Base-by-base conservation (phyloP, 148 eudicot species). In the Chenopodium formosanum region DNA sequence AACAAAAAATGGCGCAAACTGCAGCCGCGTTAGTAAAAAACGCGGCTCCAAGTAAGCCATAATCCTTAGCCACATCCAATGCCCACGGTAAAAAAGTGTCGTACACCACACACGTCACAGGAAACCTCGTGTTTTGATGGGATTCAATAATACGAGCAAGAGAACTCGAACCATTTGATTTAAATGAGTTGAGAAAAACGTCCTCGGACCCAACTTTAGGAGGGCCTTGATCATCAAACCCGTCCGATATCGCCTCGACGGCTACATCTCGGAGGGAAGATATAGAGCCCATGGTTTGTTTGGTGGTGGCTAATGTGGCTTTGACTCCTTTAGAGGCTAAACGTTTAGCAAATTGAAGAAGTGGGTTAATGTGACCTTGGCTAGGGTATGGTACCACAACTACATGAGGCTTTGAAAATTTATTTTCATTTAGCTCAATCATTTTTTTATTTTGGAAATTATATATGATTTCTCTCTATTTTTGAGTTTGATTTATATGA, bases 321-420 rank as follows among this genome's bases (percentile, higher is more conserved):
- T 87, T 88, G n/a, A 89, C 70, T 10, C 91, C 93, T 74, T 86
- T 90, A 2, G 92, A 86, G 73, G 86, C 87, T 69, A 91, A 71
- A 76, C 92, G 91, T 75, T 93, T 93, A 2, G 93, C 90, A 60
- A 93, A 92, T 85, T 92, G 93, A 58, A 92, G 89, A 65, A 91
- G 89, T 9, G 93, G 96, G 84, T 88, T 93, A 1, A 93, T 90
- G 84, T 93, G 97, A 48, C 97, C 94, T 88, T 91, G 97, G 82
- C 89, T 80, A 52, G 94, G 97, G 79, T 84, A 89, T 25, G 93
- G 91, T 19, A 93, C 46, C 6, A 90, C 82, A 64, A 91, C 73
- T 0, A 91, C 91, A 78, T 91, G 94, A 22, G 86, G 78, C 10
- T 7, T 72, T 37, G 79, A 13, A 0, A 13, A 0, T 5, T 72